These are phyloP conservation scores for Cudoniella acicularis DNA, from an alignment of 495 filamentous ascomycete genomes.

Conservation along the genomic window DNA sequence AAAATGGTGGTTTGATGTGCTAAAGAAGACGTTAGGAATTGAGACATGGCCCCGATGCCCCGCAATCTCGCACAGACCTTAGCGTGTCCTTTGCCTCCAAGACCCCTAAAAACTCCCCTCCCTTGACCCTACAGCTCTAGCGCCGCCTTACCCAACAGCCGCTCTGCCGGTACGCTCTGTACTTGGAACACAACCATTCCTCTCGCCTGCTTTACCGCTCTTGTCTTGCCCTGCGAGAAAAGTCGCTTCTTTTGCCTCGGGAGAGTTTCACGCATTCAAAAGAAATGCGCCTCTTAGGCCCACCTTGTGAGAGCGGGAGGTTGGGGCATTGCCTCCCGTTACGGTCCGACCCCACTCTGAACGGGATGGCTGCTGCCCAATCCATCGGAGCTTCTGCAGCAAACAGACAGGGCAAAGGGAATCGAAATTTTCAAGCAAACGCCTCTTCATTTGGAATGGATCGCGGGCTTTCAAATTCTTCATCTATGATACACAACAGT, in stretches of 20 bases:
- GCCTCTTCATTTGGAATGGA: neutral
- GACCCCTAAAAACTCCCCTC: no score
- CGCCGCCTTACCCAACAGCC: neutral
- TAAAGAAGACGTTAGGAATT: neutral
- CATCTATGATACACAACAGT: neutral
- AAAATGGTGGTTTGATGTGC: neutral
- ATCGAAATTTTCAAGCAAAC: neutral
- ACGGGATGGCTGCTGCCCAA: neutral
- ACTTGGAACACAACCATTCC: neutral
- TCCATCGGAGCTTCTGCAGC: no score
- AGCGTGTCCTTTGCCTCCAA: neutral
- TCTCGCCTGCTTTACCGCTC: neutral
- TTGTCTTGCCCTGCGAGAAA: neutral
- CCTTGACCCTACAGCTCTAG: no score
- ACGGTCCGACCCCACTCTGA: neutral
- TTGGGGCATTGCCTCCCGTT: neutral
- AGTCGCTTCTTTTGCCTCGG: neutral
- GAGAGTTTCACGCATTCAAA: neutral
- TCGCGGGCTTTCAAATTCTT: neutral
- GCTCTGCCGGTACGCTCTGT: neutral
- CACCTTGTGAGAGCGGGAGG: no score
- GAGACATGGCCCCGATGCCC: neutral
- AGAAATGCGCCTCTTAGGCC: neutral
- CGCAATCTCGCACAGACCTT: neutral
- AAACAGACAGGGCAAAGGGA: neutral